These are phyloP conservation scores for Pleoardoris graminearum DNA, from an alignment of 2,329 filamentous ascomycete species.

Conservation along the genomic window DNA sequence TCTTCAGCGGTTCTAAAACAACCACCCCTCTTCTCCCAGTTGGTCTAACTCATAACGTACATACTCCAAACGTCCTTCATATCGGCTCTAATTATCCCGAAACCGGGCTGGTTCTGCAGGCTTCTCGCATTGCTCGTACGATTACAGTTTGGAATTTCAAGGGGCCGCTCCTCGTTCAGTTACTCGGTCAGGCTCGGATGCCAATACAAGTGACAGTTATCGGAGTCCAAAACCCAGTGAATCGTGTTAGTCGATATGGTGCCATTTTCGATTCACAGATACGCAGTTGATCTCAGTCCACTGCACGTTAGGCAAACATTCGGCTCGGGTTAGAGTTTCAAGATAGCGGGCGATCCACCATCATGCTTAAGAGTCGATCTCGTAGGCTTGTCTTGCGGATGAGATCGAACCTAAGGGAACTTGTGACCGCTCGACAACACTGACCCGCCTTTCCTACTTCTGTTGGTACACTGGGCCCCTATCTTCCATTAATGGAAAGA, in stretches of 20 bases:
- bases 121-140: not conserved
- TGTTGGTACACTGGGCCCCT: not conserved
- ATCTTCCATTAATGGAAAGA: not conserved
- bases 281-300: not conserved
- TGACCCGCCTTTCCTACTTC: not conserved
- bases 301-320: not conserved
- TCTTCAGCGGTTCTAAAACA: too few species aligned
- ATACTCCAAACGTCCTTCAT: too few species aligned
- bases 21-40: too few species aligned
- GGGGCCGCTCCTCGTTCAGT: not conserved
- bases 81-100: not conserved
- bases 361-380: not conserved
- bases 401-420: not conserved
- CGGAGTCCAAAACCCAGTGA: not conserved
- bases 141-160: not conserved
- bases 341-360: constrained; percentile 6
- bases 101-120: not conserved
- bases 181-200: not conserved
- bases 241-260: not conserved
- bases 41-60: too few species aligned
- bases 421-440: not conserved
- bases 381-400: too few species aligned
- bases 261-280: not conserved
- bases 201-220: too few species aligned
- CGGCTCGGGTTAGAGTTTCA: not conserved